Percentiles rank a stretch among this genome's conserved stretches.
Evolutionary conservation across 2,329 filamentous ascomycete genomes (phyloP).

Genomic region (Arthrobotrys musiformis): DNA sequence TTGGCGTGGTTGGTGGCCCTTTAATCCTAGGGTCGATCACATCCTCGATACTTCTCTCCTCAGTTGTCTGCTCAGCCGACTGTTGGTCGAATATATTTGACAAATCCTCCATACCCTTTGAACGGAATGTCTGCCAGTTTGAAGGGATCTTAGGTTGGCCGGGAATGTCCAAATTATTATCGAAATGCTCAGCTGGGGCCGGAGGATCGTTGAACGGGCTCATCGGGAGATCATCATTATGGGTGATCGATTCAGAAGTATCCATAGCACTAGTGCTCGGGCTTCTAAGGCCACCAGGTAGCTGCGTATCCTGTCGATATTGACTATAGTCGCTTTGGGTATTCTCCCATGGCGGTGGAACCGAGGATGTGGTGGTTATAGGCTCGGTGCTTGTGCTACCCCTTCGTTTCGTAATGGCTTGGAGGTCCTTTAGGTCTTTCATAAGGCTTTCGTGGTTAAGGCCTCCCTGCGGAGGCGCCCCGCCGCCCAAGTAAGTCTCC

Average conservation of each 20-base stretch:
- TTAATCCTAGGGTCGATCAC: constrained; percentile 50
- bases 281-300: constrained; percentile 46
- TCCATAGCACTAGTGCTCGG: constrained; percentile 53
- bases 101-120: constrained; percentile 49
- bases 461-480: constrained; percentile 2
- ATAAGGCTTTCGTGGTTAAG: constrained; percentile 47
- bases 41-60: constrained; percentile 37
- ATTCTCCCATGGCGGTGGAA: constrained; percentile 30
- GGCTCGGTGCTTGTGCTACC: constrained; percentile 43
- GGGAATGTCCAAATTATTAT: constrained; percentile 41
- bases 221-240: constrained; percentile 51
- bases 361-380: constrained; percentile 25
- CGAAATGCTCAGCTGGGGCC: constrained; percentile 32
- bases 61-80: background rate
- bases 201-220: constrained; percentile 48
- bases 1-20: constrained; percentile 28
- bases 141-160: constrained; percentile 29
- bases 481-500: constrained; percentile 56
- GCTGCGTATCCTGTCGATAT: constrained; percentile 32
- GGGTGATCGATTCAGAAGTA: constrained; percentile 46
- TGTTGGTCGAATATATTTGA: constrained; percentile 39
- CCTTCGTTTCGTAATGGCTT: constrained; percentile 44
- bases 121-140: constrained; percentile 40
- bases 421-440: constrained; percentile 51
- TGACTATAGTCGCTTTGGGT: constrained; percentile 44